phyloP scores from a whole-genome alignment of 306 rosid species.

The Quercus glauca region DNA sequence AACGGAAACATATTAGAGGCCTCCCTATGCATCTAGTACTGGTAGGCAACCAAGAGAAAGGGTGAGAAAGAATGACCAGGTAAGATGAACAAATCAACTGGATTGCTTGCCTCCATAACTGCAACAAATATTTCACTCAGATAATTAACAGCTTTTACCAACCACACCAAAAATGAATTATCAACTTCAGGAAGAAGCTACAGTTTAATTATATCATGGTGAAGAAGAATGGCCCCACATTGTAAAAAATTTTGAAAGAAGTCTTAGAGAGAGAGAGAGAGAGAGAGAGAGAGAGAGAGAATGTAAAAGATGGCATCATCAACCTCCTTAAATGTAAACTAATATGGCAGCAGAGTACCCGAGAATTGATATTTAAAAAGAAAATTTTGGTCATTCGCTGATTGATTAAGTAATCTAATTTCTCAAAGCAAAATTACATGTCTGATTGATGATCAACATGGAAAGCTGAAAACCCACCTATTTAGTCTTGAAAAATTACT shows the following conservation, averaged over 20 bases:
- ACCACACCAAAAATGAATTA: neutral
- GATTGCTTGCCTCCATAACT: constrained; percentile 87
- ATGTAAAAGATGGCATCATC: neutral
- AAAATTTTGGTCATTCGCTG: neutral
- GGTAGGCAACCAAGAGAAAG: neutral
- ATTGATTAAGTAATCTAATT: no score
- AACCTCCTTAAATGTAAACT: no score
- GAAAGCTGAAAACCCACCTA: neutral
- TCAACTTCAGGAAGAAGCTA: no score
- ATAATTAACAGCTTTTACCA: neutral
- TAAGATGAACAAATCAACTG: constrained; percentile 83
- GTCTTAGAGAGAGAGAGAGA: no score
- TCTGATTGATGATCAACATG: neutral
- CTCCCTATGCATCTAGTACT: neutral
- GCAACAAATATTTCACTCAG: constrained; percentile 35
- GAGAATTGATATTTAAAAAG: neutral
- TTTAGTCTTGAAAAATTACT: neutral
- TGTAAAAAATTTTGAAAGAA: no score
- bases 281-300: no score
- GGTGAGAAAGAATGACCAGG: constrained; percentile 57
- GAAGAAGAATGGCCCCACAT: no score
- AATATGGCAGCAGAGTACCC: neutral
- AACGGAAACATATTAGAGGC: neutral
- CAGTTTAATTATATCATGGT: no score
- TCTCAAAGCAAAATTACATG: no score